Evolutionary conservation across 2,329 filamentous ascomycete genomes (phyloP).

Genomic region (Aspergillus costaricaensis): DNA sequence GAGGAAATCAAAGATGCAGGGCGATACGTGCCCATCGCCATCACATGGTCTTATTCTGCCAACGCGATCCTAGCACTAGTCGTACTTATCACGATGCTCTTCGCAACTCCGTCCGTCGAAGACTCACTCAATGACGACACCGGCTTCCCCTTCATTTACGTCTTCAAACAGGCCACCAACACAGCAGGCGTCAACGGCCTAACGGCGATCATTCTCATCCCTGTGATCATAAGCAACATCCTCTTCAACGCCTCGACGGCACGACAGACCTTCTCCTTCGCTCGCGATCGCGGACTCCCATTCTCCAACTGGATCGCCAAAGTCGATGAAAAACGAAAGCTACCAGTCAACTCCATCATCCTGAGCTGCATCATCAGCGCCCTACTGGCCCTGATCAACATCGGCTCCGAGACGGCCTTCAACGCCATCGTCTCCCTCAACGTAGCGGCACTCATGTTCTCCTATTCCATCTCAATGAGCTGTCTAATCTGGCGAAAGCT

Average conservation of each 20-base stretch:
- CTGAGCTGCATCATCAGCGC: constrained; percentile 34
- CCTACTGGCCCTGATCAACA: constrained; percentile 53
- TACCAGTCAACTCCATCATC: constrained; percentile 46
- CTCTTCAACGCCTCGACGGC: constrained; percentile 43
- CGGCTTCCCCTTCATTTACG: constrained; percentile 51
- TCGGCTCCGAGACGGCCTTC: constrained; percentile 54
- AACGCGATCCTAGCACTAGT: constrained; percentile 49
- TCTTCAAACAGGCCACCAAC: constrained; percentile 41
- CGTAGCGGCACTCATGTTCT: constrained; percentile 50
- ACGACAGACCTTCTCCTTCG: constrained; percentile 46
- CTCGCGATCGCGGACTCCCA: constrained; percentile 47
- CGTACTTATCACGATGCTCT: constrained; percentile 49
- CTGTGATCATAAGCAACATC: constrained; percentile 43
- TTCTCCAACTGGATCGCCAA: constrained; percentile 43
- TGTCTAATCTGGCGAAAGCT: constrained; percentile 49
- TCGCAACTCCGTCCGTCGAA: constrained; percentile 36
- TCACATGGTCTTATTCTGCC: constrained; percentile 49
- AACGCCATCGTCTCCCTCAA: constrained; percentile 55
- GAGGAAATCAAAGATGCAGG: constrained; percentile 53
- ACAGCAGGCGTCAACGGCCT: constrained; percentile 28
- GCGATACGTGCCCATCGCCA: constrained; percentile 48
- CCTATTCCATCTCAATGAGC: constrained; percentile 53
- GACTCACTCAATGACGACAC: constrained; percentile 44
- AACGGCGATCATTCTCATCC: constrained; percentile 19
- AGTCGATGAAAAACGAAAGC: constrained; percentile 39